Conservation (phyloP, 1,284 basidiomycete species). For the Malassezia dermatis region DNA sequence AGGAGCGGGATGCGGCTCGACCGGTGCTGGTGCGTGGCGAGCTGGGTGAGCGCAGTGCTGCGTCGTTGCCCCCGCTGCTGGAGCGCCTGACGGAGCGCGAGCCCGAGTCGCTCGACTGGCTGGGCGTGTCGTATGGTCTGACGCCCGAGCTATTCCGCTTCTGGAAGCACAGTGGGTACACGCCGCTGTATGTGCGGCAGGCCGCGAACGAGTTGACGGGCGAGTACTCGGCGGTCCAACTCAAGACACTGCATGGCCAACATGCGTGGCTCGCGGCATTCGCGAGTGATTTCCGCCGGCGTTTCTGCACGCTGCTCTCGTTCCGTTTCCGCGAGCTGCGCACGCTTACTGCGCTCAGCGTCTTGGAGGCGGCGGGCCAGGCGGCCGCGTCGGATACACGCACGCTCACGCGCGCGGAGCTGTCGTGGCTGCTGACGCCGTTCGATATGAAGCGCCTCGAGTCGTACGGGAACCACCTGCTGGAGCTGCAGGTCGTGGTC, state of each 20-base stretch:
- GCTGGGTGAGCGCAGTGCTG: slow-evolving; percentile 61
- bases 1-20: slow-evolving; percentile 1
- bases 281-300: slow-evolving; percentile 80
- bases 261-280: slow-evolving; percentile 77
- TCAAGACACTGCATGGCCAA: slow-evolving; percentile 52
- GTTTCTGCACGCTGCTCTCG: slow-evolving; percentile 79
- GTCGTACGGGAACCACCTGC: slow-evolving; percentile 86
- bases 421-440: slow-evolving; percentile 66
- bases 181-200: slow-evolving; percentile 85
- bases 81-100: slow-evolving; percentile 80
- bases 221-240: slow-evolving; percentile 90
- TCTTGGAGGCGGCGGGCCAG: slow-evolving; percentile 64
- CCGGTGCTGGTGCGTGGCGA: slow-evolving; percentile 12
- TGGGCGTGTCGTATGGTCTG: slow-evolving; percentile 91
- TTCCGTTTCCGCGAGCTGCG: slow-evolving; percentile 92
- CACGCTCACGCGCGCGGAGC: slow-evolving; percentile 55
- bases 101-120: slow-evolving; percentile 83
- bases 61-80: slow-evolving; percentile 81
- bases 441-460: slow-evolving; percentile 94
- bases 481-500: slow-evolving; percentile 90
- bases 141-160: slow-evolving; percentile 82
- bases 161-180: slow-evolving; percentile 87
- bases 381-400: slow-evolving; percentile 2
- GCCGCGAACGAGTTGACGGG: slow-evolving; percentile 89
- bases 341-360: slow-evolving; percentile 70